Conservation (phyloP, 139 green algal species). For the Astrephomene gubernaculifera region DNA sequence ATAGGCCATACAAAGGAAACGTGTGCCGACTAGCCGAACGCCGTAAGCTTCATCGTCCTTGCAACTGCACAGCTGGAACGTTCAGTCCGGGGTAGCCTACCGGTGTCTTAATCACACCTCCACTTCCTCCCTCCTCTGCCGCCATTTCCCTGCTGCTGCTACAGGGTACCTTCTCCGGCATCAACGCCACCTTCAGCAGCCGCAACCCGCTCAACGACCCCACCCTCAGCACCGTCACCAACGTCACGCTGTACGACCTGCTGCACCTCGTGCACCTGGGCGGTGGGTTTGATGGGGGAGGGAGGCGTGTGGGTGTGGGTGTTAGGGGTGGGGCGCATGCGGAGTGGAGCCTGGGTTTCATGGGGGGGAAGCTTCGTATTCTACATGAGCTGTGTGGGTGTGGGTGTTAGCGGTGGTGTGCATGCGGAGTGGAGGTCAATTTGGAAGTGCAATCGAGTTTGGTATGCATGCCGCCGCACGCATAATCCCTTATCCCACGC, state of each 20-base stretch:
- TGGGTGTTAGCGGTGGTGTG: too few relatives aligned
- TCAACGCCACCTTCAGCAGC: conserved; percentile 14
- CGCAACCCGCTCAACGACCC: conserved; percentile 11
- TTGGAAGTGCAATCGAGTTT: too few relatives aligned
- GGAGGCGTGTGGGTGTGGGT: too few relatives aligned
- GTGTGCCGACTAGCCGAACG: too few relatives aligned
- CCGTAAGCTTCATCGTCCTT: too few relatives aligned
- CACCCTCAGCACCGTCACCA: neutral
- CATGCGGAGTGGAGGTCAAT: neutral
- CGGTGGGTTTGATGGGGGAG: neutral
- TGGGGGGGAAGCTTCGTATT: too few relatives aligned
- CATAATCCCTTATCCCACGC: neutral
- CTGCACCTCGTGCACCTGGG: neutral
- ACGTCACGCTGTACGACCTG: neutral
- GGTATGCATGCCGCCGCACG: neutral
- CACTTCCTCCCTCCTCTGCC: neutral
- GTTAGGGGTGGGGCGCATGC: neutral
- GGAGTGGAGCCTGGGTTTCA: too few relatives aligned
- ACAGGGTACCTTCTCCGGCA: conserved; percentile 5
- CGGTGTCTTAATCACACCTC: neutral
- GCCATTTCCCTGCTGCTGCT: neutral
- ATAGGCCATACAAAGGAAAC: too few relatives aligned
- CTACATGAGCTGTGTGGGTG: too few relatives aligned
- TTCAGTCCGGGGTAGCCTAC: too few relatives aligned
- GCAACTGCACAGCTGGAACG: too few relatives aligned